Conservation (phyloP, 1,284 basidiomycete genomes). For the Moesziomyces sp. region DNA sequence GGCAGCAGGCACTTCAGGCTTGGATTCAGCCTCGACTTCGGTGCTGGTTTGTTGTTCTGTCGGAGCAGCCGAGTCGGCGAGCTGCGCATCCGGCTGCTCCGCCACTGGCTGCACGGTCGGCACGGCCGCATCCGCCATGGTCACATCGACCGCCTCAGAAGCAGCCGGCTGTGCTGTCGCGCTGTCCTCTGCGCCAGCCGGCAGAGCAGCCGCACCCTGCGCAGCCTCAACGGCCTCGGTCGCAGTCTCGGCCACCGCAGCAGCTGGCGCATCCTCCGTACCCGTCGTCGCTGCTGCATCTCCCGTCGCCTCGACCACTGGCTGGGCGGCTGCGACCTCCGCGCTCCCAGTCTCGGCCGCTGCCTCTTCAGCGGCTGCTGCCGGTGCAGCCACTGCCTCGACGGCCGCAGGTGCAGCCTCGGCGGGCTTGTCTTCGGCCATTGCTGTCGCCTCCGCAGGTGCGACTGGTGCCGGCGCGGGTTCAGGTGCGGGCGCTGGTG, state of each 20-base stretch:
- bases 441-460: neutral
- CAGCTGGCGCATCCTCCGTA: constrained; percentile 9
- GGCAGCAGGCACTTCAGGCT: too few species aligned
- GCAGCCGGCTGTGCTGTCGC: neutral
- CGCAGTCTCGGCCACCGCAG: constrained; percentile 13
- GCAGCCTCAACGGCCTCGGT: constrained; percentile 3
- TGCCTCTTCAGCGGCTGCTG: neutral
- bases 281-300: neutral
- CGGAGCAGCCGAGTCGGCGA: too few species aligned
- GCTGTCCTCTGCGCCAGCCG: neutral
- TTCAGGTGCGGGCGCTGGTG: constrained; percentile 8
- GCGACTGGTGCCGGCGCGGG: constrained; percentile 9
- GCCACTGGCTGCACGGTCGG: neutral
- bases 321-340: too few species aligned
- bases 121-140: constrained; percentile 9
- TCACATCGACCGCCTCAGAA: constrained; percentile 6
- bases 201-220: constrained; percentile 5
- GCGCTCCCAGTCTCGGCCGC: neutral
- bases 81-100: neutral
- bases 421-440: constrained; percentile 1
- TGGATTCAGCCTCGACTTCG: too few species aligned
- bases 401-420: neutral
- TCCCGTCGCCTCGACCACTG: too few species aligned
- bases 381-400: neutral
- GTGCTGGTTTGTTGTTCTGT: neutral